These are phyloP conservation scores for Neostapfia colusana DNA, from an alignment of 176 grass and related monocot genomes.

Conservation along the genomic window DNA sequence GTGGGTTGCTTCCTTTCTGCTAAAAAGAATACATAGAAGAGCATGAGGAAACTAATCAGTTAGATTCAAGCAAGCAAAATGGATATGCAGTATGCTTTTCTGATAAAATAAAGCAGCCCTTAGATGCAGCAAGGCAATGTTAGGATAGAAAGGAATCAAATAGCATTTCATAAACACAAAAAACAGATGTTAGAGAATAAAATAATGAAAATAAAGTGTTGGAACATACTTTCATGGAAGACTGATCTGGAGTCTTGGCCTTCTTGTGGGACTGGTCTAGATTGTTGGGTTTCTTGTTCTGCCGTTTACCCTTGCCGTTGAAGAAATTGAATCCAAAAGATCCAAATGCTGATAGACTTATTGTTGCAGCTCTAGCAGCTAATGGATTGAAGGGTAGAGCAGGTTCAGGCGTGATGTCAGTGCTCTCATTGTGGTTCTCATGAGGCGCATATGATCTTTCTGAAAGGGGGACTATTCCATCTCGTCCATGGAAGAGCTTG, in stretches of 20 bases:
- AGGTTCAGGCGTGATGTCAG: constrained; percentile 43
- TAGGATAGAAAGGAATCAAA: not conserved
- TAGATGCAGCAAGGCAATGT: not conserved
- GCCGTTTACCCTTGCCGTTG: constrained; percentile 62
- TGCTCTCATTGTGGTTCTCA: constrained; percentile 38
- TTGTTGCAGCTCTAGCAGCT: constrained; percentile 66
- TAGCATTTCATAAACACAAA: not conserved
- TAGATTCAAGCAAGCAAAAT: constrained; percentile 9
- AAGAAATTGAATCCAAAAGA: constrained; percentile 77
- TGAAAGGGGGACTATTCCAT: constrained; percentile 79
- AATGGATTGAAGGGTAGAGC: constrained; percentile 64
- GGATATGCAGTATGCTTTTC: not conserved
- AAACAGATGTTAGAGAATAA: not conserved
- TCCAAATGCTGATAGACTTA: constrained; percentile 68
- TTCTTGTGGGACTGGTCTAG: constrained; percentile 54
- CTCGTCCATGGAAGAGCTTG: constrained; percentile 69
- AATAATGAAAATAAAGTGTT: not conserved
- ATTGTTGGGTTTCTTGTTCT: constrained; percentile 64
- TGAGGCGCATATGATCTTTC: constrained; percentile 58
- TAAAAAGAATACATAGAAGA: constrained; percentile 29
- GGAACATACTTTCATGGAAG: constrained; percentile 47
- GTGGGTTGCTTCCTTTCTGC: constrained; percentile 68
- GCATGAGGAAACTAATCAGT: not conserved
- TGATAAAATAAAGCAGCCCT: not conserved
- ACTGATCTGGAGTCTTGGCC: constrained; percentile 32